Percentiles rank a stretch among this genome's conserved stretches.
These are phyloP conservation scores for Pezicula rhizophila DNA, from an alignment of 2,329 filamentous ascomycete genomes.

Conservation along the genomic window DNA sequence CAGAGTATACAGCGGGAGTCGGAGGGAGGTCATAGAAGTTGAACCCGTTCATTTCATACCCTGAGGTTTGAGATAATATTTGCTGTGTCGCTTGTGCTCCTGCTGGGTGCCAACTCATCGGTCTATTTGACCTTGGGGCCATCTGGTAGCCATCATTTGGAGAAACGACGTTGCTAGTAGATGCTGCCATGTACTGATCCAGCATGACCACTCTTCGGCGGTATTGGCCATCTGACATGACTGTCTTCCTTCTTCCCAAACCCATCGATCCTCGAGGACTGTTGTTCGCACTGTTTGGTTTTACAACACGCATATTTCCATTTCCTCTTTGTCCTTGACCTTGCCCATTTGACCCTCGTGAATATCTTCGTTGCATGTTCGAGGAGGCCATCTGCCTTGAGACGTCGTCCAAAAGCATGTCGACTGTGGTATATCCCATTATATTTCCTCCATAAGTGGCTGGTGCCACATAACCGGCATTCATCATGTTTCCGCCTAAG, in stretches of 20 bases:
- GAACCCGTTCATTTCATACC: conserved; percentile 28
- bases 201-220: conserved; percentile 19
- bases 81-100: conserved; percentile 26
- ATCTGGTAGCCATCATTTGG: conserved; percentile 28
- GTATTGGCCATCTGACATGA: conserved; percentile 41
- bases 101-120: conserved; percentile 71
- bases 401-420: conserved; percentile 44
- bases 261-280: conserved; percentile 53
- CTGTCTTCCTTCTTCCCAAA: conserved; percentile 48
- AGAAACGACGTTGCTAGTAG: conserved; percentile 36
- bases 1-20: conserved; percentile 50
- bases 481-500: conserved; percentile 13
- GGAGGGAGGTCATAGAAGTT: conserved; percentile 27
- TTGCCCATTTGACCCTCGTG: conserved; percentile 44
- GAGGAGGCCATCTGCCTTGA: conserved; percentile 45
- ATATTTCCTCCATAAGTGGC: conserved; percentile 14
- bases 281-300: conserved; percentile 62
- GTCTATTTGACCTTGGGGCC: conserved; percentile 40
- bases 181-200: conserved; percentile 40
- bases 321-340: conserved; percentile 43
- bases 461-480: conserved; percentile 8
- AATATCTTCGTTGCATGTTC: conserved; percentile 38
- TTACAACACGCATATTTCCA: conserved; percentile 52
- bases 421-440: conserved; percentile 31
- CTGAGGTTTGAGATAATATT: conserved; percentile 30